phyloP scores from a whole-genome alignment of 225 moss, liverwort and hornwort species.

The Ulota crispa region DNA sequence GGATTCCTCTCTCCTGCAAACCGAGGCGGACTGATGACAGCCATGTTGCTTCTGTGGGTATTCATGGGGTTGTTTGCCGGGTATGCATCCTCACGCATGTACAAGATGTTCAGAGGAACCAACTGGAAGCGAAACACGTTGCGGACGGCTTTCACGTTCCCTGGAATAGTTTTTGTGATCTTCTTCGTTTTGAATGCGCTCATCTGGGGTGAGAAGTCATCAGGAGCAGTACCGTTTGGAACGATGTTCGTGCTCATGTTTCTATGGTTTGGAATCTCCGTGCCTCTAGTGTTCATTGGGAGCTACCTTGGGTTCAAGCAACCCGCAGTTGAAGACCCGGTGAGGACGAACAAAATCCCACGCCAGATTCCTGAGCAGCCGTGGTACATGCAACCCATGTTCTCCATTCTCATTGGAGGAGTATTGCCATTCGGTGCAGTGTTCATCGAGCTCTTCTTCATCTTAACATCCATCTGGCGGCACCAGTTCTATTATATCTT shows the following conservation, averaged over 20 bases:
- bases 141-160: constrained; percentile 87
- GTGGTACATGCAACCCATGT: constrained; percentile 90
- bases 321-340: constrained; percentile 78
- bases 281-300: constrained; percentile 88
- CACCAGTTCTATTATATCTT: constrained; percentile 98
- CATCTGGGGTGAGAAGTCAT: constrained; percentile 96
- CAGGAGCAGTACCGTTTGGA: constrained; percentile 92
- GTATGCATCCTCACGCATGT: constrained; percentile 85
- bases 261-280: constrained; percentile 94
- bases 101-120: constrained; percentile 92
- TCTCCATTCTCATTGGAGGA: constrained; percentile 90
- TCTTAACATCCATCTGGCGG: constrained; percentile 91
- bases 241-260: constrained; percentile 94
- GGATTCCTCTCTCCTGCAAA: constrained; percentile 95
- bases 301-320: constrained; percentile 96
- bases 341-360: constrained; percentile 93
- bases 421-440: constrained; percentile 92
- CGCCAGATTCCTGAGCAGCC: constrained; percentile 92
- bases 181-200: constrained; percentile 86
- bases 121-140: constrained; percentile 93
- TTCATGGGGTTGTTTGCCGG: constrained; percentile 97
- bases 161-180: constrained; percentile 73
- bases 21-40: constrained; percentile 93
- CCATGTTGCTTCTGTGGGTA: constrained; percentile 95
- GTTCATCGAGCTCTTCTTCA: constrained; percentile 95